These are phyloP conservation scores for Metarhizium humberi DNA, from an alignment of 2,329 filamentous ascomycete species.

Conservation along the genomic window DNA sequence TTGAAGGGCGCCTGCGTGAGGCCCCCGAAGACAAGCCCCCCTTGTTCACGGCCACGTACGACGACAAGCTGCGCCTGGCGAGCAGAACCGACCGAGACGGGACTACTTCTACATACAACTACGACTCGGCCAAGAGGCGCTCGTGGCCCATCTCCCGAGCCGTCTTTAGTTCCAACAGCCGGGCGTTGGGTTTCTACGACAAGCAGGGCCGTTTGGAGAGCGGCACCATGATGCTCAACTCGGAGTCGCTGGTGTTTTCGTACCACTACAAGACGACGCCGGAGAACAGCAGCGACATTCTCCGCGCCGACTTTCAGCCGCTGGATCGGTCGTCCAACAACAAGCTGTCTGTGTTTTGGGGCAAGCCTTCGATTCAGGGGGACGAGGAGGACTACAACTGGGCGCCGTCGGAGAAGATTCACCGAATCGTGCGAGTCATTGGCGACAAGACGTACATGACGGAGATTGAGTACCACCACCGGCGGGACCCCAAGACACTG, in stretches of 20 bases:
- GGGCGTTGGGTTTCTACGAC: not conserved
- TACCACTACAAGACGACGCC: slow-evolving; percentile 26
- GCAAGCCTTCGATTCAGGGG: slow-evolving; percentile 17
- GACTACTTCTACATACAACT: slow-evolving; percentile 17
- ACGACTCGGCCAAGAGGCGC: slow-evolving; percentile 8
- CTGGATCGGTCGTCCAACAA: slow-evolving; percentile 12
- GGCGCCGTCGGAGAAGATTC: slow-evolving; percentile 25
- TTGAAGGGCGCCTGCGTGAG: slow-evolving; percentile 15
- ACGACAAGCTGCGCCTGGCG: slow-evolving; percentile 17
- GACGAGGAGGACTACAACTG: slow-evolving; percentile 19
- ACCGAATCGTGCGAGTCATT: slow-evolving; percentile 21
- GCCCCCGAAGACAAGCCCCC: slow-evolving; percentile 13
- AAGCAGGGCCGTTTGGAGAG: not conserved
- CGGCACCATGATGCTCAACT: slow-evolving; percentile 18
- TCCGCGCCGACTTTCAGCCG: slow-evolving; percentile 21
- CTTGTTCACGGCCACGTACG: slow-evolving; percentile 18
- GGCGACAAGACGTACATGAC: slow-evolving; percentile 19
- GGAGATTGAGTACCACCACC: slow-evolving; percentile 24
- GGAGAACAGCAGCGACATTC: slow-evolving; percentile 21
- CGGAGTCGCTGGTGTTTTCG: slow-evolving; percentile 20
- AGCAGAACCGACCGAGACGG: slow-evolving; percentile 13
- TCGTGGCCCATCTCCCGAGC: not conserved
- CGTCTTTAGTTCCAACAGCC: not conserved
- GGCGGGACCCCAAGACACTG: slow-evolving; percentile 25
- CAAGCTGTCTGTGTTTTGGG: slow-evolving; percentile 26